Percentiles rank a stretch among this genome's conserved stretches.
phyloP scores from a whole-genome alignment of 2,329 filamentous ascomycete species.

The Xylariaceae sp. region DNA sequence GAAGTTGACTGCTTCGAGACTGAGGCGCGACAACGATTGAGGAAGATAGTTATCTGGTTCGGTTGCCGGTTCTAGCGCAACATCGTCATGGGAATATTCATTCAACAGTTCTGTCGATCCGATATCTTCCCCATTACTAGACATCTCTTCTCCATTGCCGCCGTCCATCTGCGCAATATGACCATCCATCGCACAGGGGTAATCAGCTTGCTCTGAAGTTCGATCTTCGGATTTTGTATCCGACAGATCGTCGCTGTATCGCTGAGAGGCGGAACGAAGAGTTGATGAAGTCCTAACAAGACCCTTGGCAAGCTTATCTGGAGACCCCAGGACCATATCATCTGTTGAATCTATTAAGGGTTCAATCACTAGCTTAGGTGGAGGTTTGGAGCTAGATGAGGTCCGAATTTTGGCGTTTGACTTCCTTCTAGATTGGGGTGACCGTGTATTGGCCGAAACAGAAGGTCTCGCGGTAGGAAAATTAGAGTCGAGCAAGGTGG shows the following conservation, averaged over 20 bases:
- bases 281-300: slow-evolving; percentile 31
- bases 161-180: slow-evolving; percentile 32
- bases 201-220: slow-evolving; percentile 19
- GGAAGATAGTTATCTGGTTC: slow-evolving; percentile 52
- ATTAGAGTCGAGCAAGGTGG: slow-evolving; percentile 18
- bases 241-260: slow-evolving; percentile 28
- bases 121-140: slow-evolving; percentile 28
- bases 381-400: slow-evolving; percentile 35
- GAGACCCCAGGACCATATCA: slow-evolving; percentile 30
- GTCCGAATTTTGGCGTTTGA: slow-evolving; percentile 41
- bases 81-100: slow-evolving; percentile 29
- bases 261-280: slow-evolving; percentile 32
- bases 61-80: slow-evolving; percentile 25
- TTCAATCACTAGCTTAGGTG: slow-evolving; percentile 32
- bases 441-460: slow-evolving; percentile 20
- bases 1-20: slow-evolving; percentile 63
- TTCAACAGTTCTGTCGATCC: slow-evolving; percentile 30
- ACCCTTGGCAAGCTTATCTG: slow-evolving; percentile 34
- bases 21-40: slow-evolving; percentile 61
- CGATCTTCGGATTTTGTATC: slow-evolving; percentile 25
- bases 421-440: slow-evolving; percentile 35
- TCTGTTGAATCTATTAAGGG: slow-evolving; percentile 32
- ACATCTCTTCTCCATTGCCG: slow-evolving; percentile 31
- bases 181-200: slow-evolving; percentile 19
- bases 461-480: slow-evolving; percentile 11